phyloP scores from a whole-genome alignment of 257 asterid genomes.

The Osmanthus fragrans region DNA sequence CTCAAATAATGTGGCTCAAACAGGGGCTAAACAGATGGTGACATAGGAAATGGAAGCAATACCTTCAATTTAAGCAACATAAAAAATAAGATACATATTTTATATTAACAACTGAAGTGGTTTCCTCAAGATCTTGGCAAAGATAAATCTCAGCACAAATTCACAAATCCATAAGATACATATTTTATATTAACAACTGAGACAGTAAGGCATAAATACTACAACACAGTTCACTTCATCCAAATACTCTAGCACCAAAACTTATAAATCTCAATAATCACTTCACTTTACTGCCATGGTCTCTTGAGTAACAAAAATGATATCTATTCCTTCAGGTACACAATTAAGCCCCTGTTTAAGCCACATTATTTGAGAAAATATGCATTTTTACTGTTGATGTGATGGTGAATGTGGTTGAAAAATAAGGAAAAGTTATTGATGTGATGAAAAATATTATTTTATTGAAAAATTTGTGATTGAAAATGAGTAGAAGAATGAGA shows the following conservation, averaged over 20 bases:
- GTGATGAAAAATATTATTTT: too few relatives aligned
- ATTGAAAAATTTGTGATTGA: too few relatives aligned
- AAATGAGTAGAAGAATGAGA: too few relatives aligned
- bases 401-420: too few relatives aligned
- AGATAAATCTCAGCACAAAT: neutral
- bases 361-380: too few relatives aligned
- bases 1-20: too few relatives aligned
- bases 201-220: conserved; percentile 3
- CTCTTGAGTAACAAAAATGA: neutral
- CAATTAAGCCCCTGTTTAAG: neutral
- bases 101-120: conserved; percentile 5
- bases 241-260: neutral
- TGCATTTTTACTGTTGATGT: too few relatives aligned
- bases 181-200: neutral
- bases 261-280: neutral
- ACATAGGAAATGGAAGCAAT: neutral
- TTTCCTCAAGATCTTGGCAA: neutral
- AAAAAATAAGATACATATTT: too few relatives aligned
- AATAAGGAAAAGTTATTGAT: too few relatives aligned
- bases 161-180: neutral
- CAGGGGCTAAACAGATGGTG: conserved; percentile 1
- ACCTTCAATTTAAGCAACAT: neutral
- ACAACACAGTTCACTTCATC: conserved; percentile 3
- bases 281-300: neutral
- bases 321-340: neutral